These are phyloP conservation scores for Spiromastix sp. DNA, from an alignment of 2,329 filamentous ascomycete species.

Conservation along the genomic window DNA sequence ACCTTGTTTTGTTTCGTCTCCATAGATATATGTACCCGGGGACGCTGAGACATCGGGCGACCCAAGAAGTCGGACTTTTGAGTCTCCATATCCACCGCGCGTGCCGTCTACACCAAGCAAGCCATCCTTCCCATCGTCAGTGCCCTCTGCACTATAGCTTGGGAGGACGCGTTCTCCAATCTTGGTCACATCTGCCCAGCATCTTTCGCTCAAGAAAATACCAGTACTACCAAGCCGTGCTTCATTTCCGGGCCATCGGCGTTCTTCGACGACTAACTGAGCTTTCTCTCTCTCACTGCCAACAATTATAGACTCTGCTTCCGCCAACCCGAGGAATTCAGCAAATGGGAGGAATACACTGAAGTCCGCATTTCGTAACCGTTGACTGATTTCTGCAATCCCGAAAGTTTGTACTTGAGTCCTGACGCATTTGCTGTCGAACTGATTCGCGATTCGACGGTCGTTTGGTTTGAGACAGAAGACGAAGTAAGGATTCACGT, in stretches of 20 bases:
- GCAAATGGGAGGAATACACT: conserved; percentile 91
- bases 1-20: conserved; percentile 62
- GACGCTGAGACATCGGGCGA: conserved; percentile 37
- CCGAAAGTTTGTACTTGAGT: conserved; percentile 91
- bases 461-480: conserved; percentile 98
- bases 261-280: conserved; percentile 83
- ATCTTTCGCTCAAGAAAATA: conserved; percentile 88
- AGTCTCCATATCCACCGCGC: conserved; percentile 33
- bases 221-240: conserved; percentile 84
- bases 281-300: conserved; percentile 88
- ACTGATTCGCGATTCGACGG: conserved; percentile 92
- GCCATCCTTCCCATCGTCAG: conserved; percentile 48
- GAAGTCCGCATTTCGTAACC: conserved; percentile 86
- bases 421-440: conserved; percentile 96
- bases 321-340: conserved; percentile 83
- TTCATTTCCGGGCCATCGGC: conserved; percentile 86
- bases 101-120: conserved; percentile 43
- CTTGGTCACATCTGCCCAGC: conserved; percentile 84
- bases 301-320: conserved; percentile 73
- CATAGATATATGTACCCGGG: conserved; percentile 53
- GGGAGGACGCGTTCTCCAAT: conserved; percentile 53
- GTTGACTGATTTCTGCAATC: conserved; percentile 92
- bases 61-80: conserved; percentile 45
- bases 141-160: conserved; percentile 50
- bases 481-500: conserved; percentile 89